A percentile compares a stretch with the other conserved stretches of the same genome.
Evolutionary conservation across 495 filamentous ascomycete species (phyloP).

Genomic region (Cercophora scortea): DNA sequence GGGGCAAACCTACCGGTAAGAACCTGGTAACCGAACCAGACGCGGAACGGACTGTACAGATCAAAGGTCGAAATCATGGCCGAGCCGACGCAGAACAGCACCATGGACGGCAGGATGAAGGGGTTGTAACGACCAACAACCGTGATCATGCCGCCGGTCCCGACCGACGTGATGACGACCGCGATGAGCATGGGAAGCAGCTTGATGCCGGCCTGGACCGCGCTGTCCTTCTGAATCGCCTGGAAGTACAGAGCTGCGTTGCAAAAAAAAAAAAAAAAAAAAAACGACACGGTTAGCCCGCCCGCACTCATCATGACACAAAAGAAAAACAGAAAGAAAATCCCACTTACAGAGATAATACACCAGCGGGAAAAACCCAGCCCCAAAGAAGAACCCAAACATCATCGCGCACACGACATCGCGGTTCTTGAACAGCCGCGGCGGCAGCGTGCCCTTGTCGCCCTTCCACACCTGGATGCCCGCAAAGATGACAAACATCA

Average conservation of each 20-base stretch:
- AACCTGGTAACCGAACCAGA: slow-evolving; percentile 51
- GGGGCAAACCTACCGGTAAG: slow-evolving; percentile 41
- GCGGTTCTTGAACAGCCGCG: slow-evolving; percentile 47
- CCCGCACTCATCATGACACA: neutral
- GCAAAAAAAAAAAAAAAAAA: neutral
- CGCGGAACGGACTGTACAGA: slow-evolving; percentile 31
- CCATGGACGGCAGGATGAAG: slow-evolving; percentile 34
- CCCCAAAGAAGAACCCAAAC: slow-evolving; percentile 54
- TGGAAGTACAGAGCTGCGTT: slow-evolving; percentile 72
- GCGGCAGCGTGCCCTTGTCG: slow-evolving; percentile 49
- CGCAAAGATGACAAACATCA: slow-evolving; percentile 43
- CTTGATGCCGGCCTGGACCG: slow-evolving; percentile 69
- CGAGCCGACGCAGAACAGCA: slow-evolving; percentile 38
- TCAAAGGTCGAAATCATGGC: slow-evolving; percentile 44
- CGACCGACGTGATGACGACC: slow-evolving; percentile 48
- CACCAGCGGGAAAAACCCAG: slow-evolving; percentile 58
- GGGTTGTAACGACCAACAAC: slow-evolving; percentile 47
- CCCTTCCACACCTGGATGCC: slow-evolving; percentile 42
- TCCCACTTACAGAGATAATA: slow-evolving; percentile 56
- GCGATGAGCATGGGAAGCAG: slow-evolving; percentile 67
- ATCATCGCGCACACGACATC: slow-evolving; percentile 43
- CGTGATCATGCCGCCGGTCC: slow-evolving; percentile 34
- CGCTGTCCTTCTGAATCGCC: slow-evolving; percentile 63
- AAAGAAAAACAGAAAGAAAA: neutral
- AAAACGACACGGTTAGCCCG: slow-evolving; percentile 1